Conservation (phyloP, 2,329 filamentous ascomycete genomes). For the Sordariomycetes sp. region DNA sequence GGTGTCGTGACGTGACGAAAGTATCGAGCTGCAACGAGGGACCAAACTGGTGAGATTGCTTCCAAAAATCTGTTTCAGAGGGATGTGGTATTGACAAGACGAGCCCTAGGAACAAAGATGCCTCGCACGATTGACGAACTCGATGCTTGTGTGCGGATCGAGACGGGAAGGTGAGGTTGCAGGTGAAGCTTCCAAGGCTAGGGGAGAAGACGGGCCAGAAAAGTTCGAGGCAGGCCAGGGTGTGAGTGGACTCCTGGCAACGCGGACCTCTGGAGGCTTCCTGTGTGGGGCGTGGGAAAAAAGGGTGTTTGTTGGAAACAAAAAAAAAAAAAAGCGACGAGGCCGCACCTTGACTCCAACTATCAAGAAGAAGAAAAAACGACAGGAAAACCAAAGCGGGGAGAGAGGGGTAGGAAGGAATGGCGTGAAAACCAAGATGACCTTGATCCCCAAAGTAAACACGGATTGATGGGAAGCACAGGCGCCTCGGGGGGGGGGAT, state of each 20-base stretch:
- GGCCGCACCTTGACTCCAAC: neutral
- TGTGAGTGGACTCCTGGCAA: neutral
- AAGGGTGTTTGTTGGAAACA: neutral
- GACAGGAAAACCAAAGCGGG: neutral
- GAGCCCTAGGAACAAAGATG: neutral
- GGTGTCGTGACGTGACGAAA: neutral
- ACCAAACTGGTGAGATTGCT: neutral
- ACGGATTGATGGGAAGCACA: neutral
- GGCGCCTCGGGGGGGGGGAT: neutral
- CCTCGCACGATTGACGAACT: neutral
- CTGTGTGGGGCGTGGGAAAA: conserved; percentile 1
- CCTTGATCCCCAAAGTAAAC: neutral
- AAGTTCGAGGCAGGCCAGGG: conserved; percentile 4
- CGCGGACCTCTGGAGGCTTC: neutral
- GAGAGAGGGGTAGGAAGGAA: neutral
- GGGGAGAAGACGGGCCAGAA: conserved; percentile 1
- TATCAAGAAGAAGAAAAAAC: neutral
- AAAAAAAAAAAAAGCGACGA: neutral
- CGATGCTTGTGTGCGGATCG: neutral
- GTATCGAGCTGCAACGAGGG: neutral
- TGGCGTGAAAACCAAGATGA: neutral
- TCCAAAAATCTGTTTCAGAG: neutral
- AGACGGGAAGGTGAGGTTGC: neutral
- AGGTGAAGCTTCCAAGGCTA: conserved; percentile 5
- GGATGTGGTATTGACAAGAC: neutral